Base-by-base conservation (phyloP, 306 rosid species). In the Trifolium fragiferum region DNA sequence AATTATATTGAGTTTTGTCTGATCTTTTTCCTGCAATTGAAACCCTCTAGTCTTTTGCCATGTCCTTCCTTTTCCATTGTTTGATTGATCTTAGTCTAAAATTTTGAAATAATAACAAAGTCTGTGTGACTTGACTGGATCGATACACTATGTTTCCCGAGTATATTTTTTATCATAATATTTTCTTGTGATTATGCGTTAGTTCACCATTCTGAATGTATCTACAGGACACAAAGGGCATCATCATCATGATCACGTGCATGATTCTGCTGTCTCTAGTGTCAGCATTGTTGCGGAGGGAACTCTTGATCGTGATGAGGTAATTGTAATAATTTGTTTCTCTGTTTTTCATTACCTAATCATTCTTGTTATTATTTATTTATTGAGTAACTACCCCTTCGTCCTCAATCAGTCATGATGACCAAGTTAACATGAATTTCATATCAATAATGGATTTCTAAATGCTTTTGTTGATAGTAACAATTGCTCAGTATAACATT, bases 231-330 rank as follows among this genome's bases (percentile, higher is more conserved):
- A 76, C 80, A 72, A 74, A 76, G 80, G 81, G 25, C 93, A 93
- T 79, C 88, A 75, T 67, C 93, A 30, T 30, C 33, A 93, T 77
- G 78, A 90, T 61, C 98, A 90, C 59, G 73, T 78, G 70, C 98
- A 90, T 51, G 97, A 93, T 82, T 87, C 98, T 49, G 68, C 96
- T 2, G 93, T 93, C 76, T 75, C 86, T 49, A 93, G 98, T 81
- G 90, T 90, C 74, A 89, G 91, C 77, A 89, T 93, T 73, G 96
- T 90, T 71, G 81, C 86, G 4, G 98, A 89, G 78, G 98, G 97
- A 78, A 79, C 81, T 68, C 90, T 93, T 72, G 93, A 90, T 77
- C 93, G 89, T 51, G 96, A 90, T 72, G 98, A 90, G 96, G 98
- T 93, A 84, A 76, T 66, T 63, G 19, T 12, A 25, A 1, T 44